Conservation (phyloP, 2,329 filamentous ascomycete genomes). For the Ophiocordyceps camponoti-leonardi region DNA sequence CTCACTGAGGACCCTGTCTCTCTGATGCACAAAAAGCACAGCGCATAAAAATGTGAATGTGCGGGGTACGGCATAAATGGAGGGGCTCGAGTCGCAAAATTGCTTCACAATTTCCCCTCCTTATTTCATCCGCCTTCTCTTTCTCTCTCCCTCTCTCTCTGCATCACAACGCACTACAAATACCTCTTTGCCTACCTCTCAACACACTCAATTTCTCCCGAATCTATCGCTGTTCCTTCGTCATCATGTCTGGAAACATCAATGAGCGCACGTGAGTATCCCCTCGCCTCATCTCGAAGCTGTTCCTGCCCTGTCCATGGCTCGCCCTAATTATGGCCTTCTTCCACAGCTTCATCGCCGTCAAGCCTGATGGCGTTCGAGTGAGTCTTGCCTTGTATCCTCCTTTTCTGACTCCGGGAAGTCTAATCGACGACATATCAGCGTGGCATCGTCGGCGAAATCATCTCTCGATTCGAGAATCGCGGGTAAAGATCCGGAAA, state of each 20-base stretch:
- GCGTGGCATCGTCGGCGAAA: conserved; percentile 95
- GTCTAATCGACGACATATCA: conserved; percentile 17
- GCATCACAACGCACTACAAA: not conserved
- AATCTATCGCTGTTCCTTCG: conserved; percentile 7
- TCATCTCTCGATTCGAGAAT: conserved; percentile 96
- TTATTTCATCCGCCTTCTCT: not conserved
- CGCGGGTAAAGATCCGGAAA: conserved; percentile 49
- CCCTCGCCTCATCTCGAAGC: conserved; percentile 7
- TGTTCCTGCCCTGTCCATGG: conserved; percentile 13
- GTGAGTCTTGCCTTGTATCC: conserved; percentile 29
- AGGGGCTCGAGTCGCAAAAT: not conserved
- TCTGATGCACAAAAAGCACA: too few species aligned
- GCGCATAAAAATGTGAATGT: not conserved
- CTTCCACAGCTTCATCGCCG: conserved; percentile 81
- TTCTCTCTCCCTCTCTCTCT: not conserved
- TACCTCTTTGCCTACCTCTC: not conserved
- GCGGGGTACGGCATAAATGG: not conserved
- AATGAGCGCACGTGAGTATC: conserved; percentile 70
- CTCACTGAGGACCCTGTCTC: not conserved
- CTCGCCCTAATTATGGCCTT: conserved; percentile 1
- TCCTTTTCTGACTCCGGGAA: not conserved
- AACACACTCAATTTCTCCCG: not conserved
- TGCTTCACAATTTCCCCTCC: not conserved
- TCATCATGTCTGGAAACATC: conserved; percentile 42
- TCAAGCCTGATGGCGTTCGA: conserved; percentile 99